phyloP scores from a whole-genome alignment of 2,329 filamentous ascomycete species.

The Sporothrix luriei region DNA sequence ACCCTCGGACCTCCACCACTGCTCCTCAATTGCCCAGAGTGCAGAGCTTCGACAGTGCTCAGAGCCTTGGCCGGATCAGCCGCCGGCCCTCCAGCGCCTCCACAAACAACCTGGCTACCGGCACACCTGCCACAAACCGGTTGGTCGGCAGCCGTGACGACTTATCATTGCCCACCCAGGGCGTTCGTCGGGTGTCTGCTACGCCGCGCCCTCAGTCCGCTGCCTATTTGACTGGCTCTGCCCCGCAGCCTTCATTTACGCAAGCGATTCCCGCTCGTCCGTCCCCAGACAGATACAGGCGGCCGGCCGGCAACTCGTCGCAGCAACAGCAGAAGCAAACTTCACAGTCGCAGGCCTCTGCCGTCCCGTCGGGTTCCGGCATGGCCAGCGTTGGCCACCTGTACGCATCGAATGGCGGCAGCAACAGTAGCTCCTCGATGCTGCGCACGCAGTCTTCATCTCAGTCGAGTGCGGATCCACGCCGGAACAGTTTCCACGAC shows the following conservation, averaged over 20 bases:
- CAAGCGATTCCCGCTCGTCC: conserved; percentile 65
- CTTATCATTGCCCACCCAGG: conserved; percentile 47
- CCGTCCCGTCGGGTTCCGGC: conserved; percentile 54
- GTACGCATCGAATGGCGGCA: conserved; percentile 44
- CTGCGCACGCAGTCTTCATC: conserved; percentile 43
- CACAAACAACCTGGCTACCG: conserved; percentile 48
- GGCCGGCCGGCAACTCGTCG: conserved; percentile 56
- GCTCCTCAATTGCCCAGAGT: conserved; percentile 50
- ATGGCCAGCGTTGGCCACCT: conserved; percentile 60
- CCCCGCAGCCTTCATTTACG: conserved; percentile 55
- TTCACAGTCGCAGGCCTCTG: conserved; percentile 44
- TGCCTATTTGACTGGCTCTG: conserved; percentile 44
- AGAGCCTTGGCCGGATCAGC: conserved; percentile 29
- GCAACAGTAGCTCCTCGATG: conserved; percentile 46
- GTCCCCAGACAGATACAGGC: conserved; percentile 81
- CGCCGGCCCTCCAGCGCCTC: conserved; percentile 46
- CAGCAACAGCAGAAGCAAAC: conserved; percentile 31
- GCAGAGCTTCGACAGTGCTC: conserved; percentile 44
- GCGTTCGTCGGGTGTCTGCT: conserved; percentile 47
- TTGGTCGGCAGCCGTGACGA: conserved; percentile 56
- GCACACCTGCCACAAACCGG: conserved; percentile 39
- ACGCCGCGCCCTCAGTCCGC: conserved; percentile 50
- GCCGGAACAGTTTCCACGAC: conserved; percentile 59
- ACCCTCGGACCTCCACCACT: conserved; percentile 52
- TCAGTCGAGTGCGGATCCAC: conserved; percentile 41